Evolutionary conservation across 2,329 filamentous ascomycete genomes (phyloP), one percentile per base, ranked within the genome.

Genomic region (Gliomastix tumulicola): DNA sequence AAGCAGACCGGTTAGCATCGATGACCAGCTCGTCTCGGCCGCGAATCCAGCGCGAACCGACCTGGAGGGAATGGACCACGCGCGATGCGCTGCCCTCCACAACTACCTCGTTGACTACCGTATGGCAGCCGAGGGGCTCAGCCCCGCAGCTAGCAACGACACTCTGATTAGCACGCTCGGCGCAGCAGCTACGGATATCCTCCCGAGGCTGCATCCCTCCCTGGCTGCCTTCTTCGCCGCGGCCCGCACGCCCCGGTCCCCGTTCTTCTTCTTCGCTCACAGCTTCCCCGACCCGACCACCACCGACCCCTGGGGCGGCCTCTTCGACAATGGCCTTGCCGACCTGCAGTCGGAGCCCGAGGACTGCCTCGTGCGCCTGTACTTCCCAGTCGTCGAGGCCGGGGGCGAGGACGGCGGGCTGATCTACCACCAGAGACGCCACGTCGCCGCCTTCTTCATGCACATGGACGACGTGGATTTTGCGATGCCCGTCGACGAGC

Each of bases 1-100:
- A n/a, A n/a, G n/a, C n/a, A n/a, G n/a, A n/a, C n/a, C n/a, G n/a
- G n/a, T n/a, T n/a, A 31, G 16, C 15, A 39, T 50, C 13, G 30
- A 44, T 20, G 34, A 35, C 35, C 42, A 47, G 32, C 47, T 55
- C 30, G 53, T 56, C 36, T 52, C 45, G 35, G 37, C 45, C 20
- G 39, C 43, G 36, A 53, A 53, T 37, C 49, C 53, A 37, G 37
- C 49, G 35, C 41, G 48, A 30, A 40, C 43, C 31, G 44, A 51
- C 43, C 25, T 49, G 11, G 34, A 41, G 32, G 44, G 45, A 4
- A 44, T 56, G 40, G 50, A 55, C 33, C 38, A 52, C 40, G 23
- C 16, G 35, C 48, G 53, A 49, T 56, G 55, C 41, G 51, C 43
- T 15, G 47, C 47, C 41, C 48, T 57, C 20, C 49, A 59, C 37